Base-by-base conservation (phyloP, 345 rosid genomes). In the Erucastrum elatum region DNA sequence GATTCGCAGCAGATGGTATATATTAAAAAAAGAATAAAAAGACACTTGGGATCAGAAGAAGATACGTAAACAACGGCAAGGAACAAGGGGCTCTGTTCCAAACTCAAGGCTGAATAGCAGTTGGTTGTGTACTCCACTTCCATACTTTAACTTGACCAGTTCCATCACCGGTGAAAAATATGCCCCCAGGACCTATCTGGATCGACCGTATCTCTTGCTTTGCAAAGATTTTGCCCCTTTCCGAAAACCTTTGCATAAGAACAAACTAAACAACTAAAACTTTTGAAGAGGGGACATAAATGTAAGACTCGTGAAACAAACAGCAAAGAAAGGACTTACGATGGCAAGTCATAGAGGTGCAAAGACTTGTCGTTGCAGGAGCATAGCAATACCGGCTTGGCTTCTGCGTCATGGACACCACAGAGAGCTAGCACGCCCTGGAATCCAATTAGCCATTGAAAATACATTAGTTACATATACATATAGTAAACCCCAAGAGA, bases 81-180 rank as follows among this genome's bases (percentile, higher is more conserved):
- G 61, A 76, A 33, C 46, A 71, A 39, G 6, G 35, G 35, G 17
- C 59, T 77, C 71, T 77, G 35, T 12, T 60, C 51, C 3, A 7
- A 11, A 17, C 27, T 67, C 66, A 82, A 75, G 84, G 79, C 64
- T 81, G 16, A 7, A 80, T 8, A 9, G 81, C 46, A 10, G 81
- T 73, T 46, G 86, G 81, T 73, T 83, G 87, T 0, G 84, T 78
- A 4, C 67, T 82, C 89, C 94, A 93, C 27, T 87, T 90, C 99
- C 98, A 96, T 55, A 96, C 99, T 87, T 84, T 90, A 69, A 90
- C 97, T 84, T 84, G 89, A 61, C 98, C 98, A 26, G 88, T 89
- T 75, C 96, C 98, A 64, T 96, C 99, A 3, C 99, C 97, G 0
- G 97, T 90, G 79, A 96, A 96, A 82, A 96, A 96, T 77, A 96